Evolutionary conservation across 148 eudicot species (phyloP).

Genomic region (Rhododendron vialii): DNA sequence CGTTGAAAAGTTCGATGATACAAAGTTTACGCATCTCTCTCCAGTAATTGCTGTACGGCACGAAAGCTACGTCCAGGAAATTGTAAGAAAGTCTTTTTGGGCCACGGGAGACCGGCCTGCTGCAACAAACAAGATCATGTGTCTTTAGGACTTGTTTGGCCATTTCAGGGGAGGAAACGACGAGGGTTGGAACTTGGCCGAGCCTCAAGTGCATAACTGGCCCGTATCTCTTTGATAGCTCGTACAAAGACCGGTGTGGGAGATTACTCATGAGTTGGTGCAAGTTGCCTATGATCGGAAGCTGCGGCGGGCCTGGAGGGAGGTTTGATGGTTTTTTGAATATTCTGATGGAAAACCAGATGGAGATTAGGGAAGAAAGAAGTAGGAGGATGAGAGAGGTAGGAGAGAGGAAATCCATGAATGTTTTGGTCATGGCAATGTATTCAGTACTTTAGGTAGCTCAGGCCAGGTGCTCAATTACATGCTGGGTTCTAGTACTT

Average conservation of each 20-base stretch:
- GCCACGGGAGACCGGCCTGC: not conserved
- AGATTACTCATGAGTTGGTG: not conserved
- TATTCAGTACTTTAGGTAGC: not conserved
- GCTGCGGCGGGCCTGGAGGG: not conserved
- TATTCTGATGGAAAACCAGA: not conserved
- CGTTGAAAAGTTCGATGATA: not conserved
- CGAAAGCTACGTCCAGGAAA: not conserved
- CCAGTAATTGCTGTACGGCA: not conserved
- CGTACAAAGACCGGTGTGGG: not conserved
- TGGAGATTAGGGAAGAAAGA: not conserved
- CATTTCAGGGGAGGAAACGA: constrained; percentile 6
- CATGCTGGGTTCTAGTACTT: not conserved
- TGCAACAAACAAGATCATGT: constrained; percentile 9
- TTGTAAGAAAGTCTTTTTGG: not conserved
- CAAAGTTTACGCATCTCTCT: not conserved
- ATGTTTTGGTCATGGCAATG: not conserved
- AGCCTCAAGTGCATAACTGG: constrained; percentile 4
- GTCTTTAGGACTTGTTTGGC: constrained; percentile 9
- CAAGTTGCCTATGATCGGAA: constrained; percentile 1
- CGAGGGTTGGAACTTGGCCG: not conserved
- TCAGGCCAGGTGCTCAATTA: not conserved
- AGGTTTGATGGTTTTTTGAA: not conserved
- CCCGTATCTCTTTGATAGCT: constrained; percentile 3
- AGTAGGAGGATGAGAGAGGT: not conserved
- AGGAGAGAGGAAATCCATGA: not conserved